Evolutionary conservation across 352 stramenopile species (phyloP).

Genomic region (Nothophytophthora sp.): DNA sequence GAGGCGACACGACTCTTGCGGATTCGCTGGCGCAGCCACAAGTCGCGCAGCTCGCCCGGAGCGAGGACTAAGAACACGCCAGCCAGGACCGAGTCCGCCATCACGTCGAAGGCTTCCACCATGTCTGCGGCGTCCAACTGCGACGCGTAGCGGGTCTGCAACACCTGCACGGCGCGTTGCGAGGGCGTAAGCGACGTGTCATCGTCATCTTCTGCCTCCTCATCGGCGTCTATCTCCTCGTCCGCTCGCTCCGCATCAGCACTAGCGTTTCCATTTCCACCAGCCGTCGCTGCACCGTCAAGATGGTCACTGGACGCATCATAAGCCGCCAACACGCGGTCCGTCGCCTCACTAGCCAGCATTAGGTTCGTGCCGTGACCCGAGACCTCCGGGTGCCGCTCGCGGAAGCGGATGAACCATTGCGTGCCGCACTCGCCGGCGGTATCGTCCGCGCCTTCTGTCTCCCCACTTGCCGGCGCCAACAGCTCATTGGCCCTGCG

Average conservation of each 20-base stretch:
- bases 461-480: no score
- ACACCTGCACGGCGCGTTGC: conserved; percentile 17
- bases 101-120: conserved; percentile 23
- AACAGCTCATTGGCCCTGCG: conserved; percentile 11
- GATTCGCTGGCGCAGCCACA: conserved; percentile 20
- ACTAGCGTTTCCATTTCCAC: no score
- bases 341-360: neutral
- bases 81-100: conserved; percentile 17
- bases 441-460: no score
- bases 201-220: neutral
- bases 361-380: conserved; percentile 16
- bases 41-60: conserved; percentile 14
- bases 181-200: conserved; percentile 12
- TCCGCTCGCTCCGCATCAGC: neutral
- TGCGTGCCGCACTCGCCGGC: conserved; percentile 10
- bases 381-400: conserved; percentile 12
- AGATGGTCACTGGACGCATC: no score
- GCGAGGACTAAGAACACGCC: conserved; percentile 20
- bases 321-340: conserved; percentile 1
- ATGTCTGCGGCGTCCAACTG: conserved; percentile 11
- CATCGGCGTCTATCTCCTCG: neutral
- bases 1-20: neutral
- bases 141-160: conserved; percentile 12
- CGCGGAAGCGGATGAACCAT: conserved; percentile 23
- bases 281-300: no score